Base-by-base conservation (phyloP, 2,329 filamentous ascomycete species). In the Chrysoporthe deuterocubensis region DNA sequence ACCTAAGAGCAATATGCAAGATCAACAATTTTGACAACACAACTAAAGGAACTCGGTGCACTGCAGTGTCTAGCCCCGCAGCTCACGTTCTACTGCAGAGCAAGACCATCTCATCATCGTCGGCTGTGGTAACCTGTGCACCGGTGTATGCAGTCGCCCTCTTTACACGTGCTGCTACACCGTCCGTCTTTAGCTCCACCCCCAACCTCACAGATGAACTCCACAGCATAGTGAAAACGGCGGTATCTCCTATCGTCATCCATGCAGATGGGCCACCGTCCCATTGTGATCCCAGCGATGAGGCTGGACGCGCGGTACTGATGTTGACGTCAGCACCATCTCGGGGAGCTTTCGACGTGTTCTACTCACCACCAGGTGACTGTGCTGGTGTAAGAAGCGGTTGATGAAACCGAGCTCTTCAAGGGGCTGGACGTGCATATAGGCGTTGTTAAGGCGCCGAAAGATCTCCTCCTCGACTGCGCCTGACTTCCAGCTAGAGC, bases 321-420 rank as follows among this genome's bases (percentile, higher is more conserved):
- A 7, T 3, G 3, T 43, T n/a, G 44, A 46, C n/a, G 65, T 67
- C 21, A 67, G 58, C 3, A 4, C 2, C 32, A 37, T n/a, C 34
- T 48, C 44, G 11, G 18, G 44, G 18, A 46, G 11, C 44, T 7
- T 4, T 46, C 7, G 44, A 40, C 37, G 11, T 46, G 44, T 14
- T 16, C 44, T 14, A 46, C 13, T 14, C 4, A 14, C 44, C 44
- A 46, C 11, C 4, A 6, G 9, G 37, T 9, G 5, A 16, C 14
- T 18, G 6, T 4, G 26, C 46, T 59, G 32, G 4, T 4, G 18
- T 18, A 37, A 42, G 4, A 18, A 42, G 65, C 65, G 60, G 34
- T 68, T 63, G 32, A 68, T 57, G 43, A 68, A 68, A 4, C 67
- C 67, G 56, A 57, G 66, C 4, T 37, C n/a, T 32, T 68, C 67